phyloP scores from a whole-genome alignment of 2,329 filamentous ascomycete species.

The Penicillium sumatraense region DNA sequence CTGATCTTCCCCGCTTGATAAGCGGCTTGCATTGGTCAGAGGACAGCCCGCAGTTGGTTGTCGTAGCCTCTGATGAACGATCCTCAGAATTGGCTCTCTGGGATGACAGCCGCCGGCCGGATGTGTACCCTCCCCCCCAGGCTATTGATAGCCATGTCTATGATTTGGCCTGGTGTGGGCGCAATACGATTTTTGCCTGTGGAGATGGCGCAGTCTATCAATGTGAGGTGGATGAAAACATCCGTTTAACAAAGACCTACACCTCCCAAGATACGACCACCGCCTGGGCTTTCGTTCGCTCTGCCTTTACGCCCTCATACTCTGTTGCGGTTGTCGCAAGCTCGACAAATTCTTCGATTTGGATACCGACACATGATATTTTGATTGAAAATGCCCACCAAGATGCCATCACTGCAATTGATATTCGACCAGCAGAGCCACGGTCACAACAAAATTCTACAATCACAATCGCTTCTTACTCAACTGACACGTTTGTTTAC shows the following conservation, averaged over 20 bases:
- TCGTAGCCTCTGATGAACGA: constrained; percentile 49
- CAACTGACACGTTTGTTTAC: constrained; percentile 50
- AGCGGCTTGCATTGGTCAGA: constrained; percentile 49
- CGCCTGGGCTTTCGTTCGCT: constrained; percentile 49
- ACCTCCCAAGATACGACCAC: constrained; percentile 33
- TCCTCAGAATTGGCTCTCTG: constrained; percentile 49
- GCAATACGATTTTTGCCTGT: constrained; percentile 43
- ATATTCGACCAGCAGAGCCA: constrained; percentile 40
- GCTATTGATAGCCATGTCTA: constrained; percentile 44
- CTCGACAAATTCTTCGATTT: constrained; percentile 43
- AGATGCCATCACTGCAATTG: constrained; percentile 49
- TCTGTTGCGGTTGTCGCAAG: constrained; percentile 47
- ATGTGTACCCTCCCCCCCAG: constrained; percentile 42
- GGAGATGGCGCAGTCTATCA: constrained; percentile 47
- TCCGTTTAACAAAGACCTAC: constrained; percentile 42
- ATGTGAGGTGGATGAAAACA: constrained; percentile 43
- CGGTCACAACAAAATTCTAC: constrained; percentile 30
- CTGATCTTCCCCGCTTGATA: constrained; percentile 50
- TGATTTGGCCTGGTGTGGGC: constrained; percentile 49
- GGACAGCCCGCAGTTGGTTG: constrained; percentile 43
- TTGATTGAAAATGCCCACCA: constrained; percentile 44
- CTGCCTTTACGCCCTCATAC: constrained; percentile 31
- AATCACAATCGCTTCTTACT: constrained; percentile 49
- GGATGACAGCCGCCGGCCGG: constrained; percentile 45
- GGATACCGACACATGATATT: constrained; percentile 52